Evolutionary conservation across 495 filamentous ascomycete species (phyloP), one percentile per base, ranked within the genome.

Genomic region (Evernia prunastri): DNA sequence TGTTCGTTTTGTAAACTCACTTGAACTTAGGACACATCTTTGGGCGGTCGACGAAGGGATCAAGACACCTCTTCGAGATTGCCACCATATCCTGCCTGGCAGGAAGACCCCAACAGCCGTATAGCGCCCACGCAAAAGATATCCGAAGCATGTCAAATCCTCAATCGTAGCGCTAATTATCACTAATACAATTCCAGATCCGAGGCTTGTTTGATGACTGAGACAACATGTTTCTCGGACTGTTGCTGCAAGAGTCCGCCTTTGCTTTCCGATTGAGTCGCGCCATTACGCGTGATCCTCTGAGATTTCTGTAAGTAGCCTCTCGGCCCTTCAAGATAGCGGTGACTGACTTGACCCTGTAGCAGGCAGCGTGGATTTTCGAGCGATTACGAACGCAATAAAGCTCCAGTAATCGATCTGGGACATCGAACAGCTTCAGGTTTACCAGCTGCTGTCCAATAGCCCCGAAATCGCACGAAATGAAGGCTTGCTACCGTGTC

Each of bases 51-150:
- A 73, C 67, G 69, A n/a, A 72, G 71, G 64, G 72, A 66, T 33
- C 70, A 40, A 15, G 56, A 66, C 49, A 70, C 57, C 47, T 68
- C 54, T 35, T 67, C 63, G 12, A 56, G 73, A 70, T 49, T 63
- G 69, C 15, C 69, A 71, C 18, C 72, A 63, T 58, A 75, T 71
- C 45, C 62, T 63, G n/a, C 73, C 75, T 58, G 68, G 74, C 23
- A 58, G 58, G 56, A 66, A 68, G 73, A 76, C 6, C 64, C 59
- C 15, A 61, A 72, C 40, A 68, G 76, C 2, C 73, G 77, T 8
- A 61, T 89, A 57, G 81, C 86, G 61, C 87, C 88, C 31, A 91
- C 88, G 11, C 88, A 91, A 71, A 74, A 82, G 18, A 72, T 89
- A 40, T 86, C 86, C 7, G 76, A 87, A 70, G 83, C 84, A 74